Base-by-base conservation (phyloP, 345 rosid genomes). In the Erysimum cheiranthoides region DNA sequence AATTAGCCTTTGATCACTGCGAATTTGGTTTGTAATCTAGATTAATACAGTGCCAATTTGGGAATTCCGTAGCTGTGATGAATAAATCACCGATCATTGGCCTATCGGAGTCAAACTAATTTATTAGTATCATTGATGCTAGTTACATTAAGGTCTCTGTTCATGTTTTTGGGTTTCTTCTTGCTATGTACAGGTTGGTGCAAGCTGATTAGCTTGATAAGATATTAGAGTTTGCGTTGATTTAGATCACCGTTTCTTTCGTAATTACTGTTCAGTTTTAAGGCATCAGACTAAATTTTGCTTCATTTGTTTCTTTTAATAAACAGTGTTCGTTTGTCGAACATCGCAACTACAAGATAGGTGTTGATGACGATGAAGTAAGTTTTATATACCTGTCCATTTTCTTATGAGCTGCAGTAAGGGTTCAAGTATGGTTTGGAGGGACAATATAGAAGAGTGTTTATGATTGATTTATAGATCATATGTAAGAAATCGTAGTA, bases 131-230 rank as follows among this genome's bases (percentile, higher is more conserved):
- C 69, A 12, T 62, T 61, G 69, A 1, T 69, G 31, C 1, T 56
- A 30, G 53, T 28, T 47, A 25, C 67, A 47, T n/a, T 38, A 40
- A 43, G 65, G 13, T 63, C 47, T 64, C 40, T 61, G 18, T 60
- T 47, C 5, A 25, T 25, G 52, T 13, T 53, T 30, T 30, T 47
- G n/a, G 60, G 13, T 27, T 43, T 25, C 36, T 36, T 45, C 5
- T 40, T 56, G 32, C 13, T 1, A 10, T 53, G 73, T 53, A 3
- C 28, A 35, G 25, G 21, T 28, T 47, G 12, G 7, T 59, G 54
- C 21, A 43, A 28, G 31, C 40, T 69, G 28, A 12, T 35, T 51
- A 54, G 71, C 12, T 17, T 63, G 4, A 4, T 49, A 3, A 13
- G 45, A 51, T 73, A 16, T 40, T 60, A 38, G 6, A 16, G 10